phyloP scores from a whole-genome alignment of 148 eudicot genomes.

The Cornus kousa region DNA sequence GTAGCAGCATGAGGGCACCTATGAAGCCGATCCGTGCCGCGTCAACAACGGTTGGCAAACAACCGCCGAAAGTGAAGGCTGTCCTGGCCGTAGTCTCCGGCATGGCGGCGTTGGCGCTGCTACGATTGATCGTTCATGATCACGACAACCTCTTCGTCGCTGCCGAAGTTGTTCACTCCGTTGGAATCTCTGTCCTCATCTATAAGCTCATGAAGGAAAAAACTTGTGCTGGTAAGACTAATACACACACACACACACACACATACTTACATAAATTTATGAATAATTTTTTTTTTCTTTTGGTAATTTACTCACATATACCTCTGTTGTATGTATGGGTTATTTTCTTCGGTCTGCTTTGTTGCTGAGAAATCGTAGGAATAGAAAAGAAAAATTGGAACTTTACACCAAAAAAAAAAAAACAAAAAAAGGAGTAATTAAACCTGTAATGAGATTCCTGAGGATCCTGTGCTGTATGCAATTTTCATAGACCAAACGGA shows the following conservation, averaged over 20 bases:
- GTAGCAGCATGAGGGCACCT: slow-evolving; percentile 47
- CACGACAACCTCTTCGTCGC: slow-evolving; percentile 92
- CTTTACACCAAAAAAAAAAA: neutral
- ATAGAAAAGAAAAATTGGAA: neutral
- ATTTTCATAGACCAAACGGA: too few species aligned
- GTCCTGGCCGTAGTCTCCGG: slow-evolving; percentile 75
- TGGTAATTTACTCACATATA: neutral
- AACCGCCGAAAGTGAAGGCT: slow-evolving; percentile 92
- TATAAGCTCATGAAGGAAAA: slow-evolving; percentile 82
- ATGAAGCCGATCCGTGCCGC: slow-evolving; percentile 69
- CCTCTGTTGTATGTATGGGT: neutral
- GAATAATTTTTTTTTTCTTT: too few species aligned
- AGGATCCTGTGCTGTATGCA: neutral
- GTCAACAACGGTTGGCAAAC: slow-evolving; percentile 61
- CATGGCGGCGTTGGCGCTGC: slow-evolving; percentile 62
- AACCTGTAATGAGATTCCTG: neutral
- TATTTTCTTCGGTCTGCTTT: neutral
- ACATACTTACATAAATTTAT: too few species aligned
- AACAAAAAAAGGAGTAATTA: neutral
- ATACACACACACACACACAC: neutral
- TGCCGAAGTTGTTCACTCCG: slow-evolving; percentile 82
- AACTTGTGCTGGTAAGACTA: slow-evolving; percentile 78
- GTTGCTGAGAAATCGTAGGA: neutral
- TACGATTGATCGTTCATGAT: slow-evolving; percentile 69
- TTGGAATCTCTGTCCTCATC: slow-evolving; percentile 76